A percentile compares a stretch with the other conserved stretches of the same genome.
Conservation (phyloP, 2,329 filamentous ascomycete genomes). For the Aspergillus brasiliensis region DNA sequence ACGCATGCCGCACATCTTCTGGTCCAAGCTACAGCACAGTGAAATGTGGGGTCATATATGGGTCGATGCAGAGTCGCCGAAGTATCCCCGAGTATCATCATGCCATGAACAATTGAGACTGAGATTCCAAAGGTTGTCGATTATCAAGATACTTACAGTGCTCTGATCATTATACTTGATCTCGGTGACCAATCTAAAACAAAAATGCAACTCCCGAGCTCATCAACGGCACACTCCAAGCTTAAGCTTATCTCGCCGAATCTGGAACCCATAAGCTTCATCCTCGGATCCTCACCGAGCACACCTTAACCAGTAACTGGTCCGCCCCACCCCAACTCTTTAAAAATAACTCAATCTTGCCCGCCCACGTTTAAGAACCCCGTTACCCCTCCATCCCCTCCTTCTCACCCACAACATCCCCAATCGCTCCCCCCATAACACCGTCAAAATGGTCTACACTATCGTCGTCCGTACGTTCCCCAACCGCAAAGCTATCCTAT, state of each 20-base stretch:
- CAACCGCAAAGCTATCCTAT: background rate
- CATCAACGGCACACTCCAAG: background rate
- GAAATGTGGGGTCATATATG: background rate
- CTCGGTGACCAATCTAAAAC: too few relatives aligned
- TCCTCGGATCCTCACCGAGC: background rate
- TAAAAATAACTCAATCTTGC: background rate
- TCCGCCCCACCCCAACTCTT: background rate
- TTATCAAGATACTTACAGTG: too few relatives aligned
- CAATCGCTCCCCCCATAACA: background rate
- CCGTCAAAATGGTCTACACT: constrained; percentile 16
- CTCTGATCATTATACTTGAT: too few relatives aligned
- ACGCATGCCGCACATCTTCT: background rate
- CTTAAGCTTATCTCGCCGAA: background rate
- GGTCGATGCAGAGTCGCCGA: background rate
- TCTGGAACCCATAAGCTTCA: background rate
- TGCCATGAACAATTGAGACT: background rate
- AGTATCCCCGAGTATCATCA: background rate
- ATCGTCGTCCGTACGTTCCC: constrained; percentile 15
- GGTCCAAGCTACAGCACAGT: background rate
- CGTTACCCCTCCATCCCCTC: constrained; percentile 2
- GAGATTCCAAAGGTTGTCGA: too few relatives aligned
- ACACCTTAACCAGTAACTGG: background rate
- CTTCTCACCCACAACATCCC: background rate
- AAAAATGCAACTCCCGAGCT: too few relatives aligned
- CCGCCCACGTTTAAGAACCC: background rate